These are phyloP conservation scores for Posidonia oceanica DNA, from an alignment of 116 monocot genomes.

Conservation along the genomic window DNA sequence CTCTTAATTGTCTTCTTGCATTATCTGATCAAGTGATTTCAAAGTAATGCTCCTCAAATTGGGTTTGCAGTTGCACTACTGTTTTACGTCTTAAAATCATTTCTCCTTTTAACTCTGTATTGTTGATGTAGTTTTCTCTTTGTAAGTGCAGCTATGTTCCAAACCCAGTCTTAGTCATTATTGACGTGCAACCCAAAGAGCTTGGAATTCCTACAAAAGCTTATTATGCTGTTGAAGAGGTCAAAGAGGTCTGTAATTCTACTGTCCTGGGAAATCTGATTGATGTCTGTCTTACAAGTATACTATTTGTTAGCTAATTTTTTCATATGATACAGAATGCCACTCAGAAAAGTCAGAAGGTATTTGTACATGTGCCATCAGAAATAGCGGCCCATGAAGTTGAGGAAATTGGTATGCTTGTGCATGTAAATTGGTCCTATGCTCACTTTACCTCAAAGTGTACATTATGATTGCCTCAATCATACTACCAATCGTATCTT, in stretches of 20 bases:
- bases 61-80: too few relatives aligned
- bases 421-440: not conserved
- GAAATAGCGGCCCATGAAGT: conserved; percentile 99
- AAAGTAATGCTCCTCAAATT: too few relatives aligned
- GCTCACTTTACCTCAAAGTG: not conserved
- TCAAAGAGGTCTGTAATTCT: conserved; percentile 70
- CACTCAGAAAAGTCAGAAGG: conserved; percentile 94
- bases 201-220: conserved; percentile 95
- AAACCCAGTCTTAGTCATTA: conserved; percentile 91
- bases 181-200: conserved; percentile 95
- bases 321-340: conserved; percentile 49
- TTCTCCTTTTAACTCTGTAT: too few relatives aligned
- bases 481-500: not conserved
- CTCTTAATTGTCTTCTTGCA: too few relatives aligned
- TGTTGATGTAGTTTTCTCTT: not conserved
- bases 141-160: conserved; percentile 63
- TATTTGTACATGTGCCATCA: conserved; percentile 95
- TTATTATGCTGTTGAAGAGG: conserved; percentile 95
- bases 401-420: conserved; percentile 75
- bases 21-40: too few relatives aligned
- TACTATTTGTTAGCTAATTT: not conserved
- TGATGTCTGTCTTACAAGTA: not conserved
- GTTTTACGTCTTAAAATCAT: too few relatives aligned
- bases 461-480: not conserved
- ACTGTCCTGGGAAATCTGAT: not conserved